These are phyloP conservation scores for Penicillium maclennaniae DNA, from an alignment of 495 filamentous ascomycete genomes.

Conservation along the genomic window DNA sequence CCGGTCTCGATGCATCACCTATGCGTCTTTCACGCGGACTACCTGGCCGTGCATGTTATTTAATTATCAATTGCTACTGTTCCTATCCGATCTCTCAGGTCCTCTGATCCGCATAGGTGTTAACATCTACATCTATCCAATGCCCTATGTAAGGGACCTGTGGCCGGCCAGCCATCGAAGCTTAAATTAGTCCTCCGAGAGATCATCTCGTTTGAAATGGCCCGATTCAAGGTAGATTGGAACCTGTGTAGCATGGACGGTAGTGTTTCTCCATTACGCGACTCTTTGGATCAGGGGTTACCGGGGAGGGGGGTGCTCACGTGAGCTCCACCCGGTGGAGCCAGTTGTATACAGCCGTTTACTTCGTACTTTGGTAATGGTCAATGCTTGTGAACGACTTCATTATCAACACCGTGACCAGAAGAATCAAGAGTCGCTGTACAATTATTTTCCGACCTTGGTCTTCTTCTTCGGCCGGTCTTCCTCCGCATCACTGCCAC, in stretches of 20 bases:
- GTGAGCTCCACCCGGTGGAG: slow-evolving; percentile 15
- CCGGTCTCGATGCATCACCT: background rate
- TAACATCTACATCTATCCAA: background rate
- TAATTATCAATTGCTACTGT: background rate
- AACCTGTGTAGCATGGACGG: background rate
- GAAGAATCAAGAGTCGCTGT: slow-evolving; percentile 15
- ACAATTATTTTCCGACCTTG: slow-evolving; percentile 46
- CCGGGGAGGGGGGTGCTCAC: slow-evolving; percentile 17
- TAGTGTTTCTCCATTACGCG: background rate
- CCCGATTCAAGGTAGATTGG: background rate
- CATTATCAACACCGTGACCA: background rate
- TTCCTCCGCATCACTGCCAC: slow-evolving; percentile 35
- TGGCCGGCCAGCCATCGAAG: background rate
- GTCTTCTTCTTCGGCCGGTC: slow-evolving; percentile 68
- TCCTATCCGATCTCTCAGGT: background rate
- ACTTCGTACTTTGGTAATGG: background rate
- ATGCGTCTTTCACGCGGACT: slow-evolving; percentile 1
- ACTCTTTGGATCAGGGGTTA: slow-evolving; percentile 25
- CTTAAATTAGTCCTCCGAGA: background rate
- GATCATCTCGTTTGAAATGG: background rate
- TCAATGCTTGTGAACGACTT: background rate
- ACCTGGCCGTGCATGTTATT: slow-evolving; percentile 7
- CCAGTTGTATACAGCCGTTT: background rate
- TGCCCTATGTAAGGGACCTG: background rate
- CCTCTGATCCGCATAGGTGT: background rate